A percentile compares a stretch with the other conserved stretches of the same genome.
Evolutionary conservation across 176 grass and related monocot species (phyloP).

Genomic region (Metroxylon sagu): DNA sequence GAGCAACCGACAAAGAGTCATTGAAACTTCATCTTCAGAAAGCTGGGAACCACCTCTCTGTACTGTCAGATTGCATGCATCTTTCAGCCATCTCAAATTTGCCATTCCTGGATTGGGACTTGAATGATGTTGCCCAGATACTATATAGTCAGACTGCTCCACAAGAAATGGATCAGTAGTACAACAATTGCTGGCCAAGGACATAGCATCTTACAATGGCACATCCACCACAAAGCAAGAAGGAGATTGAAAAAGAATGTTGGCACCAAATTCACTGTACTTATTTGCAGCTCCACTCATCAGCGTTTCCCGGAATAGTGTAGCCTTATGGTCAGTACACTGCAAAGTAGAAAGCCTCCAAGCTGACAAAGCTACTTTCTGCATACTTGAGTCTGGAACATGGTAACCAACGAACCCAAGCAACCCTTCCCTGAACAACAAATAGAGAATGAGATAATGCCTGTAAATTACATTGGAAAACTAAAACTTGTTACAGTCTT

Average conservation of each 20-base stretch:
- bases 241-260: slow-evolving; percentile 66
- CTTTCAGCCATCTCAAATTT: slow-evolving; percentile 85
- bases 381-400: slow-evolving; percentile 36
- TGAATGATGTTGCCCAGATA: slow-evolving; percentile 28
- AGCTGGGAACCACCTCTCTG: slow-evolving; percentile 50
- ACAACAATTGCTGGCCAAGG: slow-evolving; percentile 25
- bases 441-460: slow-evolving; percentile 2
- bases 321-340: slow-evolving; percentile 14
- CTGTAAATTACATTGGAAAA: neutral
- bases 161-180: slow-evolving; percentile 18
- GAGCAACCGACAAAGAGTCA: slow-evolving; percentile 83
- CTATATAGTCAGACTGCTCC: slow-evolving; percentile 18
- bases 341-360: slow-evolving; percentile 57
- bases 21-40: slow-evolving; percentile 82
- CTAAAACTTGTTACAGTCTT: too few relatives aligned
- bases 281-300: slow-evolving; percentile 22
- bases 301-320: slow-evolving; percentile 13
- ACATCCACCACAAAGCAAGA: slow-evolving; percentile 73
- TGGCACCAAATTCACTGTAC: slow-evolving; percentile 69
- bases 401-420: slow-evolving; percentile 56
- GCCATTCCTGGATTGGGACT: slow-evolving; percentile 29
- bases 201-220: slow-evolving; percentile 27
- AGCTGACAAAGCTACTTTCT: slow-evolving; percentile 51
- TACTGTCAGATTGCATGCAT: slow-evolving; percentile 61
- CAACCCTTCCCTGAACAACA: slow-evolving; percentile 51